Evolutionary conservation across 1,139 yeast species (phyloP).

Genomic region (Suhomyces chickasaworum): DNA sequence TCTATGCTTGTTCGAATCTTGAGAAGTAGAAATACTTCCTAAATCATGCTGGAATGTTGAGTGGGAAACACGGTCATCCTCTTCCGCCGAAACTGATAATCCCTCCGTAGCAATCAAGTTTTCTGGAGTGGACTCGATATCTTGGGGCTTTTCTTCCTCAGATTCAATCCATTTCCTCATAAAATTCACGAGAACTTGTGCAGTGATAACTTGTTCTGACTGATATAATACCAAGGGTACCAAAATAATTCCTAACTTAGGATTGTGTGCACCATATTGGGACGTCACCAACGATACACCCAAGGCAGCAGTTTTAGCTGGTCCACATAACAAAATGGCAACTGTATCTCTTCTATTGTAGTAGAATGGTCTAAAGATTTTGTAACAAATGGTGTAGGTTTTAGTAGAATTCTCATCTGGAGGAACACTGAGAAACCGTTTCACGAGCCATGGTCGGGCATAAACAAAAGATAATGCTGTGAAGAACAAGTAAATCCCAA

Average conservation of each 20-base stretch:
- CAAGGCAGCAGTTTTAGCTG: constrained; percentile 89
- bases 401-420: constrained; percentile 50
- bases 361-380: constrained; percentile 62
- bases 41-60: constrained; percentile 1
- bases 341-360: constrained; percentile 73
- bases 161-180: constrained; percentile 67
- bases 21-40: not conserved
- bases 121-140: constrained; percentile 10
- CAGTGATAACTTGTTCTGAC: constrained; percentile 81
- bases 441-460: constrained; percentile 63
- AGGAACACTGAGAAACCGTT: constrained; percentile 41
- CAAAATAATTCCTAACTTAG: constrained; percentile 66
- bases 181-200: constrained; percentile 65
- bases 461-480: constrained; percentile 59
- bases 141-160: constrained; percentile 25
- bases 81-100: not conserved
- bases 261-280: constrained; percentile 69
- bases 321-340: constrained; percentile 82
- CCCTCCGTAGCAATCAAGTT: not conserved
- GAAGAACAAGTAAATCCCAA: constrained; percentile 75
- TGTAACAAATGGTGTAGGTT: constrained; percentile 43
- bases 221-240: constrained; percentile 85
- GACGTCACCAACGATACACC: constrained; percentile 82
- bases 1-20: constrained; percentile 4
- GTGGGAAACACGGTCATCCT: not conserved